phyloP scores from a whole-genome alignment of 1,284 basidiomycete species.

The Mycena sp. region DNA sequence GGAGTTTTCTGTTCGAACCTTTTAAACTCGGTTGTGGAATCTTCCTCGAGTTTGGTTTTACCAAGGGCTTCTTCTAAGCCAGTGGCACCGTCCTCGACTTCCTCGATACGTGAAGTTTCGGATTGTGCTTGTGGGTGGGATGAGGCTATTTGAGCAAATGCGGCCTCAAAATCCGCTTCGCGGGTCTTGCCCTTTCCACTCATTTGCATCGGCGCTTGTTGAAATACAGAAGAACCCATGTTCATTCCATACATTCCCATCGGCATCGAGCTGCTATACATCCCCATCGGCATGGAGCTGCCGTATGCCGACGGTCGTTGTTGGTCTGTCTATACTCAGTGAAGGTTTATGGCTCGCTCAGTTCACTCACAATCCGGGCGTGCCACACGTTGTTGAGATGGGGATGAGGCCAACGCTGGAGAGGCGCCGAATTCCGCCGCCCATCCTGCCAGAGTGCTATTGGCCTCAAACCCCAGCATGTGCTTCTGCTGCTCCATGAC shows the following conservation, averaged over 20 bases:
- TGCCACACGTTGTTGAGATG: slow-evolving; percentile 42
- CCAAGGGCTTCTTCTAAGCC: slow-evolving; percentile 53
- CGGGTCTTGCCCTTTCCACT: slow-evolving; percentile 77
- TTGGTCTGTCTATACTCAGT: slow-evolving; percentile 37
- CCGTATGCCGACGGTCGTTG: slow-evolving; percentile 42
- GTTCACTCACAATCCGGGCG: slow-evolving; percentile 44
- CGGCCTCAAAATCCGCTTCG: slow-evolving; percentile 82
- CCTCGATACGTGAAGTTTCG: slow-evolving; percentile 61
- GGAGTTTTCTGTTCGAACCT: slow-evolving; percentile 44
- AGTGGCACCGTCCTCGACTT: slow-evolving; percentile 56
- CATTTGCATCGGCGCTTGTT: slow-evolving; percentile 39
- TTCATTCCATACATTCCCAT: slow-evolving; percentile 43
- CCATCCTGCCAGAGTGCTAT: slow-evolving; percentile 48
- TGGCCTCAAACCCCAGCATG: slow-evolving; percentile 43
- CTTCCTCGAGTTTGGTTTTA: slow-evolving; percentile 45
- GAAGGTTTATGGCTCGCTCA: neutral
- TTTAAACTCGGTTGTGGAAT: slow-evolving; percentile 51
- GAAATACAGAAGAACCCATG: too few relatives aligned
- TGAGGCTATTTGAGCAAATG: slow-evolving; percentile 69
- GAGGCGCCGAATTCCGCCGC: slow-evolving; percentile 57
- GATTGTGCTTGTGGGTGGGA: slow-evolving; percentile 54
- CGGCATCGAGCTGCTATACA: slow-evolving; percentile 45
- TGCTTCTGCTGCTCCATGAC: slow-evolving; percentile 57
- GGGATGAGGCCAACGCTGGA: neutral
- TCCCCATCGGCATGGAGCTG: slow-evolving; percentile 49